Base-by-base conservation (phyloP, 1,284 basidiomycete genomes). In the Ustilago tritici region DNA sequence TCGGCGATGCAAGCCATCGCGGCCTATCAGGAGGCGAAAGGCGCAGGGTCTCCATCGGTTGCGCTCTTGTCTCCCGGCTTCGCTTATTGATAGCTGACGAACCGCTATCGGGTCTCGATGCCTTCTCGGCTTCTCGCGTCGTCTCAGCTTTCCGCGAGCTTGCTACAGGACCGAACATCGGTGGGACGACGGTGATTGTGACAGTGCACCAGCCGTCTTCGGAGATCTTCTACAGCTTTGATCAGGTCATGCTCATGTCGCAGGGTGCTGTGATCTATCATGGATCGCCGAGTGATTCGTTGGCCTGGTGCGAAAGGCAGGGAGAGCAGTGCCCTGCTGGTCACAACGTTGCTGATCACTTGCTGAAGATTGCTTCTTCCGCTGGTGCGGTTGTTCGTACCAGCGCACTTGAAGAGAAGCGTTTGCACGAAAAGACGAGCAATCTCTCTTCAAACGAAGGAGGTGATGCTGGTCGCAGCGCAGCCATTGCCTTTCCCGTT, bases 121-220 rank as follows among this genome's bases (percentile, higher is more conserved):
- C 81, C 2, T 73, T 69, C 56, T 76, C 78, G 11, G 81, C 81
- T n/a, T 36, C 62, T 32, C 65, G 71, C 10, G 81, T 83, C 59
- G 55, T 82, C 8, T 54, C 68, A 2, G 78, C 78, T 1, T 74
- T 83, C 47, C 74, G 80, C 14, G 61, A 76, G 50, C 65, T 76
- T 2, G 74, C 74, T 3, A 19, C 34, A 0, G 74, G 74, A 3
- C 35, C 74, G 28, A 53, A 56, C 1, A 36, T 62, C 5, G 74
- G 74, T 31, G 64, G 67, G n/a, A 80, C 81, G 0, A 80, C 81
- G 8, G 74, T 83, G 38, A 61, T 83, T 17, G 63, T 80, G 15
- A 82, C 81, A 3, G 60, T 83, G 2, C 81, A 83, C 56, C 81
- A 83, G 66, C 81, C 81, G 3, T 79, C 76, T 14, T 80, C 76